Percentiles rank a stretch among this genome's conserved stretches.
Conservation (phyloP, 2,329 filamentous ascomycete species). For the Lecanicillium sp. region DNA sequence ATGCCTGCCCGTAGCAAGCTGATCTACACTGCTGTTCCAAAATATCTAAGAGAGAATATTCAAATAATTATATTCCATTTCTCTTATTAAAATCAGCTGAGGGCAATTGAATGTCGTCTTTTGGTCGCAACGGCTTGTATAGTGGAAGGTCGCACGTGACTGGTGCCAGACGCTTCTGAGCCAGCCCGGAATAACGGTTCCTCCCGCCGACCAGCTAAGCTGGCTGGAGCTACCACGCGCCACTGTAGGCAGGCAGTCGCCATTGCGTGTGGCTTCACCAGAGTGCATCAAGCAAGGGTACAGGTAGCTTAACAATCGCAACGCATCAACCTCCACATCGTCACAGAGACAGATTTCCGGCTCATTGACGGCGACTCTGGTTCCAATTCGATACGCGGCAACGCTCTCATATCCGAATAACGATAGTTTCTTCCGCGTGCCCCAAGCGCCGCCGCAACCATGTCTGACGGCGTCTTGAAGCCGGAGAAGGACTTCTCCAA, state of each 20-base stretch:
- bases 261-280: conserved; percentile 1
- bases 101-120: no score
- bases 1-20: no score
- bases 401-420: neutral
- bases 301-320: neutral
- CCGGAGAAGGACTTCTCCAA: conserved; percentile 99
- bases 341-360: neutral
- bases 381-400: neutral
- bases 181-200: neutral
- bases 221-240: conserved; percentile 3
- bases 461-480: conserved; percentile 80
- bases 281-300: no score
- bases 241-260: conserved; percentile 5
- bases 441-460: conserved; percentile 28
- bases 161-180: no score
- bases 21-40: no score
- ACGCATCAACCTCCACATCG: neutral
- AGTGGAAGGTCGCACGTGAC: no score
- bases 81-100: no score
- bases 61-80: no score
- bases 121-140: no score
- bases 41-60: no score
- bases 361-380: no score
- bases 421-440: neutral
- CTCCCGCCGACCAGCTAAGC: neutral